These are phyloP conservation scores for Fusarium sulawesiense DNA, from an alignment of 2,329 filamentous ascomycete species.

Conservation along the genomic window DNA sequence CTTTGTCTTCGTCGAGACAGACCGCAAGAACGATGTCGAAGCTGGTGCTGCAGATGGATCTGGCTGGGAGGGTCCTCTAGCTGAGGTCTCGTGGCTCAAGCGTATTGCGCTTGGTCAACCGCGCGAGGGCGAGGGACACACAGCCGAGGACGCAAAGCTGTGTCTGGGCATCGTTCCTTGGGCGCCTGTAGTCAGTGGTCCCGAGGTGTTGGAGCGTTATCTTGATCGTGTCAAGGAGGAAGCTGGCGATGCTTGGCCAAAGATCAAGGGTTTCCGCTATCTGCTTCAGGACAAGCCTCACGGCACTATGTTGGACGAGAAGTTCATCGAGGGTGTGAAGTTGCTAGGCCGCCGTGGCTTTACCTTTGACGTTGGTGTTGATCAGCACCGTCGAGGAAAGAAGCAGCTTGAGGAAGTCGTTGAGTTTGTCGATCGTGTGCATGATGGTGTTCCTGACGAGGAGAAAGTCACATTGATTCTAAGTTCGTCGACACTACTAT, in stretches of 20 bases:
- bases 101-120: slow-evolving; percentile 73
- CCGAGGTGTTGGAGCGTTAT: slow-evolving; percentile 71
- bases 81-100: slow-evolving; percentile 77
- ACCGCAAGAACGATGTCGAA: slow-evolving; percentile 72
- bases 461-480: slow-evolving; percentile 75
- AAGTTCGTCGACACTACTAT: slow-evolving; percentile 62
- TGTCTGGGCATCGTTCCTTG: slow-evolving; percentile 82
- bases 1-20: slow-evolving; percentile 86
- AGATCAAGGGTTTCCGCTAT: slow-evolving; percentile 84
- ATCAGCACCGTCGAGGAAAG: slow-evolving; percentile 80
- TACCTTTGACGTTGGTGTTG: slow-evolving; percentile 86
- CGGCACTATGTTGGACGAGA: slow-evolving; percentile 71
- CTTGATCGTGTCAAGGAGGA: slow-evolving; percentile 68
- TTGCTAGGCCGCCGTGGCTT: slow-evolving; percentile 72
- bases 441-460: slow-evolving; percentile 68
- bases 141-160: slow-evolving; percentile 56
- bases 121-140: slow-evolving; percentile 68
- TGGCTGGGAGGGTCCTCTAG: slow-evolving; percentile 75
- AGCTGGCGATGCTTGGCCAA: slow-evolving; percentile 73
- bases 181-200: slow-evolving; percentile 81
- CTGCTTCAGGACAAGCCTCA: slow-evolving; percentile 80
- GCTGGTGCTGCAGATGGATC: slow-evolving; percentile 57
- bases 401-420: slow-evolving; percentile 78
- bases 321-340: slow-evolving; percentile 74
- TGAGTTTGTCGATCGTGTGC: slow-evolving; percentile 75